Conservation (phyloP, 805 yeast species). For the Cyberlindnera sargentensis region DNA sequence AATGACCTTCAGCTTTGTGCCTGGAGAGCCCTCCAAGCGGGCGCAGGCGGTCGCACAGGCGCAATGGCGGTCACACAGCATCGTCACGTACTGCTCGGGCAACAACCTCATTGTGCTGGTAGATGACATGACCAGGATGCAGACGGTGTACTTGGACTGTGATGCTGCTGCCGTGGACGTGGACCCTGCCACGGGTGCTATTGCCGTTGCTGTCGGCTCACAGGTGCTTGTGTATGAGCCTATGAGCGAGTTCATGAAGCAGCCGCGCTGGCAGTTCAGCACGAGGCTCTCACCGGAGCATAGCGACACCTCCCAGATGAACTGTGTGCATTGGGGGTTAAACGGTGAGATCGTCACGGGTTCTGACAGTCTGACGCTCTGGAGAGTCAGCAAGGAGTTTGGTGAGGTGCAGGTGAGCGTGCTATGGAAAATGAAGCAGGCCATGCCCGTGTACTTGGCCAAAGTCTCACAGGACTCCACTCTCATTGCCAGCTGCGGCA, state of each 20-base stretch:
- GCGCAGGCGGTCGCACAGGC: slow-evolving; percentile 50
- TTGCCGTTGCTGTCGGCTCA: slow-evolving; percentile 45
- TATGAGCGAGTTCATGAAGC: slow-evolving; percentile 35
- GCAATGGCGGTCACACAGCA: slow-evolving; percentile 57
- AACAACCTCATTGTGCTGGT: slow-evolving; percentile 70
- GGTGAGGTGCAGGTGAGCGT: slow-evolving; percentile 30
- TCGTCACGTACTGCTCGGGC: slow-evolving; percentile 75
- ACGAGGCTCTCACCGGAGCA: slow-evolving; percentile 17
- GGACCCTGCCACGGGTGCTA: slow-evolving; percentile 50
- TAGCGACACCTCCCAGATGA: slow-evolving; percentile 27
- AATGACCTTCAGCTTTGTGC: slow-evolving; percentile 67
- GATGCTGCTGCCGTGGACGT: slow-evolving; percentile 67
- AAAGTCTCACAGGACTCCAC: slow-evolving; percentile 62
- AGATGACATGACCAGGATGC: slow-evolving; percentile 48
- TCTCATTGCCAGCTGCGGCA: slow-evolving; percentile 57
- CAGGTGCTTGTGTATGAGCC: slow-evolving; percentile 50
- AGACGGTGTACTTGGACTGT: slow-evolving; percentile 63
- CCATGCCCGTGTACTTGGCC: slow-evolving; percentile 52
- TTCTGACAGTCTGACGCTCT: slow-evolving; percentile 46
- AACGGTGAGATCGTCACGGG: slow-evolving; percentile 56
- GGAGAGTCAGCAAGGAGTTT: slow-evolving; percentile 40
- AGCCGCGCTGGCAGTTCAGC: slow-evolving; percentile 39
- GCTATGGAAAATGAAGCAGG: slow-evolving; percentile 40
- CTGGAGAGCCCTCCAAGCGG: slow-evolving; percentile 73
- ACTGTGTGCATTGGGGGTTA: slow-evolving; percentile 48